These are phyloP conservation scores for Steccherinum ochraceum DNA, from an alignment of 768 basidiomycete species.

Conservation along the genomic window DNA sequence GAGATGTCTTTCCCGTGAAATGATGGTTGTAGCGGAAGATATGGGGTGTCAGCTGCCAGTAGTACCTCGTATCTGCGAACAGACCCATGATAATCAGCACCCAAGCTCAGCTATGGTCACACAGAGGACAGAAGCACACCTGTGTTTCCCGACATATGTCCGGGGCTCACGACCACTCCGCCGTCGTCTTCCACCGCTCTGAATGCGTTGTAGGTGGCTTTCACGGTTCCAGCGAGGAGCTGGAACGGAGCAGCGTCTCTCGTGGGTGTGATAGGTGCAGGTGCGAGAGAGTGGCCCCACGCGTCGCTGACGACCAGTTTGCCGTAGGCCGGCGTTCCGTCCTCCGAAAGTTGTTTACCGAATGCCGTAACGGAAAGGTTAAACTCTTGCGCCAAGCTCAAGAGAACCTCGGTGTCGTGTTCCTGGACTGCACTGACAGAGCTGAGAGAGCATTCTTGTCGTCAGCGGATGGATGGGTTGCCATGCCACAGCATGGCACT, in stretches of 20 bases:
- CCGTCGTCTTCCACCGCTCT: slow-evolving; percentile 16
- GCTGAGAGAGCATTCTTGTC: slow-evolving; percentile 10
- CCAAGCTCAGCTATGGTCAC: slow-evolving; percentile 13
- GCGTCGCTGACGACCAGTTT: slow-evolving; percentile 31
- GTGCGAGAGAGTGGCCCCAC: slow-evolving; percentile 27
- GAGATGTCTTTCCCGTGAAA: slow-evolving; percentile 14
- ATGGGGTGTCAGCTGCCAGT: slow-evolving; percentile 39
- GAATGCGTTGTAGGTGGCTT: slow-evolving; percentile 29
- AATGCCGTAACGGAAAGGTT: slow-evolving; percentile 38
- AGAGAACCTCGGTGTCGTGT: slow-evolving; percentile 23
- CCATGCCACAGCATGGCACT: slow-evolving; percentile 8
- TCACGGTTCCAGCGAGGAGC: slow-evolving; percentile 38
- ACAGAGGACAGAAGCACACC: slow-evolving; percentile 21
- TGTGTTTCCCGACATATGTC: slow-evolving; percentile 30
- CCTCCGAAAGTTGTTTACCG: slow-evolving; percentile 23
- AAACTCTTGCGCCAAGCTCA: slow-evolving; percentile 26
- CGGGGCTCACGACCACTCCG: slow-evolving; percentile 35
- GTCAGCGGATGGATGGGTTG: slow-evolving; percentile 7
- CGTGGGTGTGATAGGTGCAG: slow-evolving; percentile 38
- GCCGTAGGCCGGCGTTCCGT: slow-evolving; percentile 25
- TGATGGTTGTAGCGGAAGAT: slow-evolving; percentile 39
- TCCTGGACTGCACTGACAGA: slow-evolving; percentile 25
- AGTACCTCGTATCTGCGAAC: slow-evolving; percentile 35
- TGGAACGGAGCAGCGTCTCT: slow-evolving; percentile 28
- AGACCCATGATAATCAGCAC: slow-evolving; percentile 11